phyloP scores from a whole-genome alignment of 805 yeast genomes.

The Metschnikowia kofuensis region DNA sequence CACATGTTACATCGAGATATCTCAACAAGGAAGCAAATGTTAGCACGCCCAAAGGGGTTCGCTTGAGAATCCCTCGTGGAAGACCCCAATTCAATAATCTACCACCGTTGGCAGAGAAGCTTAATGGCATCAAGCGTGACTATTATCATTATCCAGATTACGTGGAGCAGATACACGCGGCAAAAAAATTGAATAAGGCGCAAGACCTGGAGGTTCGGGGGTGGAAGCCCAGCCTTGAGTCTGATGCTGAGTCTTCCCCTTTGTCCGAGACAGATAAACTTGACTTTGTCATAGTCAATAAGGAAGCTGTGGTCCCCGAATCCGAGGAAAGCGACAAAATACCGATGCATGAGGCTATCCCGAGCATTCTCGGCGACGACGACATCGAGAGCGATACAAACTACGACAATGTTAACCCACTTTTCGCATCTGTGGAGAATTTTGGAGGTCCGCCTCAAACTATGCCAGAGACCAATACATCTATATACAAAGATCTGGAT shows the following conservation, averaged over 20 bases:
- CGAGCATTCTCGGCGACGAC: conserved; percentile 20
- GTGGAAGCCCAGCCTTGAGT: not conserved
- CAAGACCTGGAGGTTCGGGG: not conserved
- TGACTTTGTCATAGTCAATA: conserved; percentile 7
- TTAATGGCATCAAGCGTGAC: conserved; percentile 28
- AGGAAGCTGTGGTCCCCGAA: not conserved
- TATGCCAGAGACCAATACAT: not conserved
- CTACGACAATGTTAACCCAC: conserved; percentile 17
- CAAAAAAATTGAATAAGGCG: not conserved
- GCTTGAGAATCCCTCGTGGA: conserved; percentile 45
- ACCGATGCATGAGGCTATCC: not conserved
- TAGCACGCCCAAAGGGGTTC: not conserved
- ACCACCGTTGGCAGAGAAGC: conserved; percentile 29
- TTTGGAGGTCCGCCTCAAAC: conserved; percentile 4
- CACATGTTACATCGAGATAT: not conserved
- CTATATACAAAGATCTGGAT: not conserved
- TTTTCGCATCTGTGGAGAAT: conserved; percentile 13
- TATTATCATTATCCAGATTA: conserved; percentile 32
- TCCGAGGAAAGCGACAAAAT: conserved; percentile 10
- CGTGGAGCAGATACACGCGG: not conserved
- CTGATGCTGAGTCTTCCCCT: not conserved
- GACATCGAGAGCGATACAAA: conserved; percentile 26
- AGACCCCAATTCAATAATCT: conserved; percentile 40
- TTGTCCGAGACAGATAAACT: conserved; percentile 7
- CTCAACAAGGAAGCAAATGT: not conserved